Evolutionary conservation across 2,329 filamentous ascomycete genomes (phyloP).

Genomic region (Camillea tinctor): DNA sequence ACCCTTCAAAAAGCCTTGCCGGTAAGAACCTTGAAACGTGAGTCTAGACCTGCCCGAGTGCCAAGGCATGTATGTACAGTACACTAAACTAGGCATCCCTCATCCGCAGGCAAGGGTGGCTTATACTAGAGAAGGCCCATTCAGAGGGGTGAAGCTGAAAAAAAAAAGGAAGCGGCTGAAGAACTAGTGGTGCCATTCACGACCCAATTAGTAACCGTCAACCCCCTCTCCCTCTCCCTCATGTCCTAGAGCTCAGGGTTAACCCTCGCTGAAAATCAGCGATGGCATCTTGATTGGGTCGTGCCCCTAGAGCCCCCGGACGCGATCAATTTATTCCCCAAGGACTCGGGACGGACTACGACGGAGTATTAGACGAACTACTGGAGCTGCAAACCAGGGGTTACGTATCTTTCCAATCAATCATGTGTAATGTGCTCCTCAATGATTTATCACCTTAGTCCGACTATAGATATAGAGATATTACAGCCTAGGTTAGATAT

Average conservation of each 20-base stretch:
- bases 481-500: no score
- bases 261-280: background rate
- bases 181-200: background rate
- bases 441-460: background rate
- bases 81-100: no score
- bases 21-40: background rate
- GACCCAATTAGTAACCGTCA: background rate
- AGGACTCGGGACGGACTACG: background rate
- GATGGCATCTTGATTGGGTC: background rate
- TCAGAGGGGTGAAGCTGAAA: background rate
- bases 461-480: background rate
- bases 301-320: background rate
- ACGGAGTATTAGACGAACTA: background rate
- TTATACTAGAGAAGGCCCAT: background rate
- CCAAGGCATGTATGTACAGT: no score
- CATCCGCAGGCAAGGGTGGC: background rate
- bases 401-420: no score
- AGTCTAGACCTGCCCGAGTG: background rate
- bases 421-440: background rate
- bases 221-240: background rate
- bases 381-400: no score
- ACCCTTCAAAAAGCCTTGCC: background rate
- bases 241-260: background rate
- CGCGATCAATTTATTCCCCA: background rate
- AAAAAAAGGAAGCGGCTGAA: background rate